Percentiles rank a stretch among this genome's conserved stretches.
These are phyloP conservation scores for Huntiella omanensis DNA, from an alignment of 2,329 filamentous ascomycete species.

Conservation along the genomic window DNA sequence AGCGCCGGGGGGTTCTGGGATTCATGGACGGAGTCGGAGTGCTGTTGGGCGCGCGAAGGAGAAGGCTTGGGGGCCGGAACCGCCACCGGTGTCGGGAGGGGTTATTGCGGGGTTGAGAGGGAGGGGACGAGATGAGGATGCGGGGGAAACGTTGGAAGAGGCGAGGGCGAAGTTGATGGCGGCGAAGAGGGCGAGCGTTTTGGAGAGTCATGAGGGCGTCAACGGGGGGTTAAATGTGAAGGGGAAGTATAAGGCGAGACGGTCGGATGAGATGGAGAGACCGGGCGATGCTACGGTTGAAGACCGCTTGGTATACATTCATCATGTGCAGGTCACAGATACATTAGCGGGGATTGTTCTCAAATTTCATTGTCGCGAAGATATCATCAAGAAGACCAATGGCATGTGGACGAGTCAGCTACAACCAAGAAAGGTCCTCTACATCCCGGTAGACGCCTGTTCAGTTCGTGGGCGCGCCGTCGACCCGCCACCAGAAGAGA, in stretches of 20 bases:
- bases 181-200: conserved; percentile 36
- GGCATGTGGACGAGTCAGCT: conserved; percentile 91
- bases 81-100: conserved; percentile 16
- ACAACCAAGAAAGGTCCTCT: conserved; percentile 61
- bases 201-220: conserved; percentile 42
- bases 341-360: conserved; percentile 84
- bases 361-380: conserved; percentile 70
- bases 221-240: conserved; percentile 37
- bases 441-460: conserved; percentile 79
- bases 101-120: conserved; percentile 12
- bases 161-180: conserved; percentile 36
- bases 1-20: background rate
- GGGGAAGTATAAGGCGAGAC: conserved; percentile 42
- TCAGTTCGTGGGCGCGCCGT: conserved; percentile 58
- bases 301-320: conserved; percentile 76
- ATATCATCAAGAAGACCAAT: conserved; percentile 71
- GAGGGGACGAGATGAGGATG: conserved; percentile 24
- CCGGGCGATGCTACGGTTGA: conserved; percentile 29
- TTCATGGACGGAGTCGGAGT: conserved; percentile 5
- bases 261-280: conserved; percentile 41
- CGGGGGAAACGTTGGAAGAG: conserved; percentile 32
- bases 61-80: conserved; percentile 31
- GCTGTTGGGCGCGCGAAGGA: conserved; percentile 5
- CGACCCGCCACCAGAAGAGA: conserved; percentile 24
- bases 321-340: conserved; percentile 65